Percentiles rank a stretch among this genome's conserved stretches.
Conservation (phyloP, 108 stramenopile species). For the Tribonema minus region DNA sequence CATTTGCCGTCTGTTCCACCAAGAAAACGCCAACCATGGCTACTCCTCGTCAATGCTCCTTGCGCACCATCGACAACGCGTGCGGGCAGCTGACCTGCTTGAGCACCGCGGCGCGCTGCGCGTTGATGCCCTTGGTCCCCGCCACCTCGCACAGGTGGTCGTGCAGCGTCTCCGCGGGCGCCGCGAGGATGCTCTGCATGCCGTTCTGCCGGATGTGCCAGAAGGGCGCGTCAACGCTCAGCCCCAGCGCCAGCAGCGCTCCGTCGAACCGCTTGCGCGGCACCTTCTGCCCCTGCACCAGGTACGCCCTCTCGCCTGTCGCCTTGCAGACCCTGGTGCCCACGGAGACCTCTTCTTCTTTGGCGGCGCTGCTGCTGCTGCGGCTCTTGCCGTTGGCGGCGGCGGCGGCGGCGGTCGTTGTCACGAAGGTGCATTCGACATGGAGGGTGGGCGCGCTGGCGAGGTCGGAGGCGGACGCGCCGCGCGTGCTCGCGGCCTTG, state of each 20-base stretch:
- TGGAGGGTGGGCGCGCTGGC: not conserved
- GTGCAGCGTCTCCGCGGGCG: constrained; percentile 26
- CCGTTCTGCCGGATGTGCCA: not conserved
- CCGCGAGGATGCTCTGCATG: not conserved
- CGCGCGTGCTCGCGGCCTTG: not conserved
- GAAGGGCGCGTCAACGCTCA: not conserved
- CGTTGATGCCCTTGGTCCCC: constrained; percentile 40
- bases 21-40: too few relatives aligned
- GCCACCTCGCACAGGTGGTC: constrained; percentile 34
- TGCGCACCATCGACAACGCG: too few relatives aligned
- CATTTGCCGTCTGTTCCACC: too few relatives aligned
- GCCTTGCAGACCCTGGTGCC: not conserved
- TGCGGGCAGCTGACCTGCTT: constrained; percentile 28
- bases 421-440: not conserved
- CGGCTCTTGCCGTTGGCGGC: too few relatives aligned
- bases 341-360: not conserved
- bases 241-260: not conserved
- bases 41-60: too few relatives aligned
- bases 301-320: not conserved
- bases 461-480: not conserved
- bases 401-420: not conserved
- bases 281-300: not conserved
- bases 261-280: not conserved
- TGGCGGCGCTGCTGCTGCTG: too few relatives aligned
- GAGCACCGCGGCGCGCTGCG: constrained; percentile 12